These are phyloP conservation scores for Austroboletus novae-zelandiae DNA, from an alignment of 1,284 basidiomycete genomes.

Conservation along the genomic window DNA sequence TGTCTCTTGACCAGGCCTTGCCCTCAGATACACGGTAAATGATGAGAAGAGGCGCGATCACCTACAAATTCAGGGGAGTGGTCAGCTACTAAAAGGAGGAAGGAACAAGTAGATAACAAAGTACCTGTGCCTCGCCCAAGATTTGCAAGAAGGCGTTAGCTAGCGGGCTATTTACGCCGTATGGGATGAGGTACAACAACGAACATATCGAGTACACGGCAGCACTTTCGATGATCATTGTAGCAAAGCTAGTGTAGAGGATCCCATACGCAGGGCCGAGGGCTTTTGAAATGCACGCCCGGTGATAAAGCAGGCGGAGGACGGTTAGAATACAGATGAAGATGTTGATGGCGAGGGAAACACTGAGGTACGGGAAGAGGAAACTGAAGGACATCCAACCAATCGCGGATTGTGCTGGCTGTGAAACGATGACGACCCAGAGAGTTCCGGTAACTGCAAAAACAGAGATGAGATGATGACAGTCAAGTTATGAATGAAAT, in stretches of 20 bases:
- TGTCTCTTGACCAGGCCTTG: slow-evolving; percentile 28
- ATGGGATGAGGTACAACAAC: slow-evolving; percentile 30
- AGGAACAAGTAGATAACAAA: not conserved
- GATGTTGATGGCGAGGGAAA: slow-evolving; percentile 34
- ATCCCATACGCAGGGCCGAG: slow-evolving; percentile 29
- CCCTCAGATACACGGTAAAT: slow-evolving; percentile 34
- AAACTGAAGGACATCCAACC: slow-evolving; percentile 33
- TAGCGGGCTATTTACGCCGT: slow-evolving; percentile 18
- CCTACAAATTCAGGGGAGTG: slow-evolving; percentile 12
- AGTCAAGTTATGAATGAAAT: not conserved
- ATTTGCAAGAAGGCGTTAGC: slow-evolving; percentile 32
- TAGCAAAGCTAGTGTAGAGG: slow-evolving; percentile 28
- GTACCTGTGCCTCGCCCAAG: slow-evolving; percentile 30
- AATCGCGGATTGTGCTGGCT: slow-evolving; percentile 11
- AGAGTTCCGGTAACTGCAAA: slow-evolving; percentile 28
- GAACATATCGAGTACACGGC: slow-evolving; percentile 30
- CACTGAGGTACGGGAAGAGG: slow-evolving; percentile 31
- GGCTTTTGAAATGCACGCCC: slow-evolving; percentile 25
- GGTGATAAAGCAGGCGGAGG: slow-evolving; percentile 30
- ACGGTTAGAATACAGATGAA: slow-evolving; percentile 29
- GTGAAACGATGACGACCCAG: slow-evolving; percentile 27
- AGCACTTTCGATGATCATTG: slow-evolving; percentile 32
- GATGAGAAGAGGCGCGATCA: slow-evolving; percentile 32
- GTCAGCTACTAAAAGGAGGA: not conserved
- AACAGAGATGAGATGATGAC: not conserved